Base-by-base conservation (phyloP, 805 yeast species). In the Isabelozyma heimii region DNA sequence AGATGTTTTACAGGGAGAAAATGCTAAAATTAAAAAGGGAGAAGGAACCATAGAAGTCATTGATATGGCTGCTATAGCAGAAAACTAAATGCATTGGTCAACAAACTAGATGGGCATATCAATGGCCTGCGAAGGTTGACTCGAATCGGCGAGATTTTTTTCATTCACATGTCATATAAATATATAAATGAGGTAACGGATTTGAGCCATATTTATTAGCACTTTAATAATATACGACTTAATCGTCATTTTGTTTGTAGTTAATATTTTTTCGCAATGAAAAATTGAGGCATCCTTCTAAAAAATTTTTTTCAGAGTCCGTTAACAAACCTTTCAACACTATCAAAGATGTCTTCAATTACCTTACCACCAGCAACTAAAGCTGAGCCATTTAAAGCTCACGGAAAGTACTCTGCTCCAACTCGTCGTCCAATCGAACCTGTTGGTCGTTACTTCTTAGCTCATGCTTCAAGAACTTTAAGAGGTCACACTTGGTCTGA, bases 401-500 rank as follows among this genome's bases (percentile, higher is more conserved):
- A 62, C 46, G 69, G 81, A 55, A 73, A 76, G 48, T 81, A 75
- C 66, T 62, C 87, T 43, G 79, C 82, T 20, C 77, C 91, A 43
- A 78, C 79, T 43, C 86, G 87, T 59, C 87, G 97, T 69, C 85
- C 92, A 51, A 77, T 91, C 54, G 99, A 94, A 75, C 98, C 99
- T 37, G 97, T 92, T 57, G 99, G 99, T 49, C 92, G 95, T 53
- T 88, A 82, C 67, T 94, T 91, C 76, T 77, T 94, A 60, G 97
- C 97, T 46, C 99, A 94, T 65, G 98, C 98, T 50, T 84, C 96
- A 58, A 88, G 99, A 79, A 82, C 95, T 47, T 79, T 91, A 60
- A 85, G 97, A 75, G 97, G 97, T 69, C 97, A 96, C 76, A 90
- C 98, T 44, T 94, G 97, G 97, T 90, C 97, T 48, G 98, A 94